Evolutionary conservation across 768 basidiomycete species (phyloP), one percentile per base, ranked within the genome.

Genomic region (Terana coerulea): DNA sequence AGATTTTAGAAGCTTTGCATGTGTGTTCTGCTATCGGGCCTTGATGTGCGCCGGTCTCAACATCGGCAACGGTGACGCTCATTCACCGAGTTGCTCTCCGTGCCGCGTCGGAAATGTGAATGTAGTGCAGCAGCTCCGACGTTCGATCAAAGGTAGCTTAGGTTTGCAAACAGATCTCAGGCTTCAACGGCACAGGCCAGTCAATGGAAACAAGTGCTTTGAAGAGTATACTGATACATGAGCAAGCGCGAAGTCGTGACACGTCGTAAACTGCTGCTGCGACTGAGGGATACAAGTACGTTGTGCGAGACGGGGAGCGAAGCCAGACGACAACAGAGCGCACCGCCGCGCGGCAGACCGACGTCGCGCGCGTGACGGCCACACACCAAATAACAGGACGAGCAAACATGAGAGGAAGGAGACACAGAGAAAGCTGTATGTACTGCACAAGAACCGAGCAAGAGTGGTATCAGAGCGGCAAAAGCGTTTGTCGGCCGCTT

Each of bases 211-310:
- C n/a, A n/a, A n/a, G n/a, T n/a, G n/a, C n/a, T n/a, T n/a, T n/a
- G n/a, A n/a, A n/a, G 43, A 28, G 21, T 21, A 46, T 46, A 46
- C 45, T 46, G 45, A 46, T 46, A 46, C 45, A 46, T 30, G 21
- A 19, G 39, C 43, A 45, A 45, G 19, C 17, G 19, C 30, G 29
- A n/a, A 17, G 34, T 49, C 47, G 17, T 49, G 47, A 49, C 47
- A 29, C 37, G 47, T 49, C 47, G 47, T 49, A 29, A 49, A 24
- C 47, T 49, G 37, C 47, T 46, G 21, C 37, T n/a, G n/a, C n/a
- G n/a, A 34, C 10, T 24, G 24, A 26, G 25, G 11, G 47, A 24
- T 49, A 36, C 37, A 37, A 10, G 17, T 10, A 34, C 10, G 10
- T 34, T 34, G 17, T 34, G 33, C 10, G 33, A 34, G 33, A 10